Conservation (phyloP, 2,329 filamentous ascomycete species). For the Botryotinia globosa region DNA sequence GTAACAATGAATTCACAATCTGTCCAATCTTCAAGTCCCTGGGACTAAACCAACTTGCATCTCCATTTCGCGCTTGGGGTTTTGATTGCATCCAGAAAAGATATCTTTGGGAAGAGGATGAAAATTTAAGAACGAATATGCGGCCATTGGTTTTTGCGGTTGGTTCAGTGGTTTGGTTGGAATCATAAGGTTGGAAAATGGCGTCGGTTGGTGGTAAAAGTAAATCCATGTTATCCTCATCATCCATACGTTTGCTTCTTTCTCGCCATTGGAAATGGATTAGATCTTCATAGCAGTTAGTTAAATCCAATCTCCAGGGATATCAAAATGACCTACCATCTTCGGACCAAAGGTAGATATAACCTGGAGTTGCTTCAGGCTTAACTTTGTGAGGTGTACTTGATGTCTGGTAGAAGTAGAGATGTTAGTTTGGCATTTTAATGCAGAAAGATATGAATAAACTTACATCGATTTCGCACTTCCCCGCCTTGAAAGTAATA, state of each 20-base stretch:
- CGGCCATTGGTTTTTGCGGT: conserved; percentile 75
- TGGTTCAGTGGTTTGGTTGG: conserved; percentile 57
- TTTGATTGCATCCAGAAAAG: conserved; percentile 97
- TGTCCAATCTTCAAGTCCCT: conserved; percentile 84
- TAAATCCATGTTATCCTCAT: conserved; percentile 76
- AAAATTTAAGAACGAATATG: conserved; percentile 91
- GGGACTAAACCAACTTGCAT: conserved; percentile 76
- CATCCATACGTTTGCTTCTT: conserved; percentile 64
- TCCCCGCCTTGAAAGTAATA: conserved; percentile 95
- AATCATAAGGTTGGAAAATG: conserved; percentile 81
- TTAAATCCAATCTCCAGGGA: neutral
- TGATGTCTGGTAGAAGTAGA: conserved; percentile 44
- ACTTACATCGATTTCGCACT: conserved; percentile 79
- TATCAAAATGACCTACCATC: conserved; percentile 60
- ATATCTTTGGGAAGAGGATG: conserved; percentile 84
- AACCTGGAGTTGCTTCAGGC: conserved; percentile 71
- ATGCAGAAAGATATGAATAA: conserved; percentile 22
- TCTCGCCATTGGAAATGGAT: conserved; percentile 97
- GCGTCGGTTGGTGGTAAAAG: conserved; percentile 92
- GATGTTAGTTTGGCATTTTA: conserved; percentile 21
- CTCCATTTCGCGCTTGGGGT: conserved; percentile 66
- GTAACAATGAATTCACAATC: conserved; percentile 78
- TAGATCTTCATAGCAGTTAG: conserved; percentile 58
- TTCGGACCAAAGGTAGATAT: conserved; percentile 88
- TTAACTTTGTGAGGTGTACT: conserved; percentile 68